Evolutionary conservation across 257 asterid species (phyloP).

Genomic region (Pogostemon cablin): DNA sequence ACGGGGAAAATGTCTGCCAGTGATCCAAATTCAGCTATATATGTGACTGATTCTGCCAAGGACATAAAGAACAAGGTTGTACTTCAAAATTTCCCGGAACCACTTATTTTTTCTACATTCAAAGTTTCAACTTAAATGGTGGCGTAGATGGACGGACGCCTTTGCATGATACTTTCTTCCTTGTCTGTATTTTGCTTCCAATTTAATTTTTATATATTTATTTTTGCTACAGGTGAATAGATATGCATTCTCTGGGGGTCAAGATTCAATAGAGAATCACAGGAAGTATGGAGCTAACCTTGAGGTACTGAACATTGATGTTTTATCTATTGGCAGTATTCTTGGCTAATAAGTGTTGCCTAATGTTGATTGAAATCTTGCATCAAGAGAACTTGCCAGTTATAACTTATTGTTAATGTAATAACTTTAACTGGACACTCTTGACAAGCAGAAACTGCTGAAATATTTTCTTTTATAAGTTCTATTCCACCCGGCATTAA

Average conservation of each 20-base stretch:
- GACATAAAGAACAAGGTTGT: conserved; percentile 85
- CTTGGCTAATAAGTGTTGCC: conserved; percentile 11
- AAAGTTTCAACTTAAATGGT: conserved; percentile 4
- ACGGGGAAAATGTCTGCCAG: conserved; percentile 94
- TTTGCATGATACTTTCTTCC: not conserved
- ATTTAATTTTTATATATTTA: conserved; percentile 14
- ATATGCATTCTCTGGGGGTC: conserved; percentile 96
- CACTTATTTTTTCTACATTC: not conserved
- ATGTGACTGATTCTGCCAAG: conserved; percentile 83
- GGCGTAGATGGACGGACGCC: not conserved
- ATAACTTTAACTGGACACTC: too few species aligned
- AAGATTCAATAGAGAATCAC: conserved; percentile 87
- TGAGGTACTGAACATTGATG: conserved; percentile 57
- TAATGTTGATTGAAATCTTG: not conserved
- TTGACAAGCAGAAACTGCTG: too few species aligned
- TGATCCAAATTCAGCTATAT: conserved; percentile 91
- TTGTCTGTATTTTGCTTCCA: conserved; percentile 14
- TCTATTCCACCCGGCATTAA: too few species aligned
- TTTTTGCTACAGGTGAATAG: conserved; percentile 62
- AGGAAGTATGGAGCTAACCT: conserved; percentile 89
- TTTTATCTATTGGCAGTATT: conserved; percentile 14
- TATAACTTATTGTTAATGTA: not conserved
- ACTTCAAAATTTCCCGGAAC: not conserved
- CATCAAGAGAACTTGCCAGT: not conserved
- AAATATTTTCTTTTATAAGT: too few species aligned